phyloP scores from a whole-genome alignment of 805 yeast species.

The Hanseniaspora meyeri region DNA sequence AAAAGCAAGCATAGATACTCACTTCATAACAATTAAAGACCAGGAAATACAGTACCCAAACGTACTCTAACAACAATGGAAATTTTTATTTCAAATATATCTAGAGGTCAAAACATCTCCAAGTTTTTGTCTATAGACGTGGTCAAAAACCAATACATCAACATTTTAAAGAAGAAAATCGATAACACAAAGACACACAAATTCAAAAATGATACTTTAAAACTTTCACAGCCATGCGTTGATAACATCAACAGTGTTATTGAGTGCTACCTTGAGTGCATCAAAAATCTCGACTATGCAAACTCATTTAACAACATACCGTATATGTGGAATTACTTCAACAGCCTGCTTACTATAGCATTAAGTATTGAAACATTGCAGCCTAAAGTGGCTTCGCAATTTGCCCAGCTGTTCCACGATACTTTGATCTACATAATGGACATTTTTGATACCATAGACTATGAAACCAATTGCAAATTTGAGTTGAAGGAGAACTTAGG shows the following conservation, averaged over 20 bases:
- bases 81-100: not conserved
- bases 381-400: not conserved
- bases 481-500: conserved; percentile 4
- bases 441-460: conserved; percentile 4
- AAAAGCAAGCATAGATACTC: too few species aligned
- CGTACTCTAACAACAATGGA: too few species aligned
- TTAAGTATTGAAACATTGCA: conserved; percentile 2
- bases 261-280: not conserved
- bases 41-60: too few species aligned
- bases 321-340: conserved; percentile 5
- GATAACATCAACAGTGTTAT: not conserved
- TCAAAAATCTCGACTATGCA: not conserved
- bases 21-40: too few species aligned
- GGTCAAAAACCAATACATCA: not conserved
- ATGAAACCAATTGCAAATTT: not conserved
- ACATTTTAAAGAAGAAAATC: not conserved
- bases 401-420: not conserved
- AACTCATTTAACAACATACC: conserved; percentile 9
- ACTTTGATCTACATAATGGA: not conserved
- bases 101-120: not conserved
- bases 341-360: not conserved
- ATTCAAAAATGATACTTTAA: conserved; percentile 1
- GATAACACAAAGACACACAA: not conserved
- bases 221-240: not conserved
- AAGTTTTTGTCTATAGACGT: conserved; percentile 6